Percentiles rank a stretch among this genome's conserved stretches.
phyloP scores from a whole-genome alignment of 306 rosid species.

The Gillenia trifoliata region DNA sequence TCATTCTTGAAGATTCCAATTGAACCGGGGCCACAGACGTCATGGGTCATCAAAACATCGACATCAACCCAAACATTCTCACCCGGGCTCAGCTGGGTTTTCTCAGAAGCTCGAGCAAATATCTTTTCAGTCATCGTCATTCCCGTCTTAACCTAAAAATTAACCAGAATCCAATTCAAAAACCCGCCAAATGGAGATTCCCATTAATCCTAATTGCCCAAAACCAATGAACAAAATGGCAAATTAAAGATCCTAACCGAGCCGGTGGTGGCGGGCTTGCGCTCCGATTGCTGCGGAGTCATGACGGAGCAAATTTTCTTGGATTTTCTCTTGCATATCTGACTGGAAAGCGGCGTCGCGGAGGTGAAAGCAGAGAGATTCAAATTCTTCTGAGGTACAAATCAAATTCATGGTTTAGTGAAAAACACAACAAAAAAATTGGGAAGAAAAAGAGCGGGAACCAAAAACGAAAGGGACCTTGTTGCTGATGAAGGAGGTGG shows the following conservation, averaged over 20 bases:
- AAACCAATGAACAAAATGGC: neutral
- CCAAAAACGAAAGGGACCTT: conserved; percentile 33
- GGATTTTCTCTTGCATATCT: conserved; percentile 38
- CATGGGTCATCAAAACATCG: conserved; percentile 92
- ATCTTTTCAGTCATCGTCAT: conserved; percentile 98
- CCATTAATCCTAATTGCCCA: conserved; percentile 12
- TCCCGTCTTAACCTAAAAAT: conserved; percentile 65
- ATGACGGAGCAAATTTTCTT: conserved; percentile 58
- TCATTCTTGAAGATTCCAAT: conserved; percentile 89
- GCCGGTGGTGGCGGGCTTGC: conserved; percentile 79
- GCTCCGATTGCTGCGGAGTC: conserved; percentile 71
- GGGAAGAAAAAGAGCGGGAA: neutral
- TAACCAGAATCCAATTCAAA: conserved; percentile 2
- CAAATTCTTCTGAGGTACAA: conserved; percentile 37
- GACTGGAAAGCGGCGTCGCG: conserved; percentile 25
- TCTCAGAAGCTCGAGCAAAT: conserved; percentile 76
- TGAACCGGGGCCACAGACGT: conserved; percentile 95
- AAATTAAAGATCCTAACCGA: conserved; percentile 1
- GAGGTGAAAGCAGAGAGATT: conserved; percentile 43
- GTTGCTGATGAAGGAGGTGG: conserved; percentile 34
- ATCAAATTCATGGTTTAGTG: neutral
- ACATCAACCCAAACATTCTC: conserved; percentile 85
- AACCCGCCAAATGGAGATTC: conserved; percentile 5
- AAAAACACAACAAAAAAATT: neutral
- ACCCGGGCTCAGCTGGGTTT: conserved; percentile 62